Conservation (phyloP, 169 alveolate genomes). For the Plasmodium berghei region DNA sequence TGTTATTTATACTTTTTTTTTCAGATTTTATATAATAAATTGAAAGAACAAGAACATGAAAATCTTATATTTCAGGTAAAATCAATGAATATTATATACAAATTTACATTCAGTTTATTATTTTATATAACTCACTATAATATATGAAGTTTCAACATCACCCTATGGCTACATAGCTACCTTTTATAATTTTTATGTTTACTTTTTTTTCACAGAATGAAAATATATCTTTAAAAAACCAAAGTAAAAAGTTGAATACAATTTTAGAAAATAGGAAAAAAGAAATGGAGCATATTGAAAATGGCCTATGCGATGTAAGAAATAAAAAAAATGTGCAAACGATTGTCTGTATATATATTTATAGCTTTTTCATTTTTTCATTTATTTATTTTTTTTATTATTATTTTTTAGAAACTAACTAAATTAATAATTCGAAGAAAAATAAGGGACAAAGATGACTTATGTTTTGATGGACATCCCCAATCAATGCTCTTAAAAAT, state of each 20-base stretch:
- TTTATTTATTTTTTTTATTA: slow-evolving; percentile 1
- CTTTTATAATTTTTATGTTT: neutral
- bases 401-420: slow-evolving; percentile 25
- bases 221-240: slow-evolving; percentile 31
- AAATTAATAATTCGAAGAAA: slow-evolving; percentile 25
- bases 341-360: neutral
- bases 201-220: slow-evolving; percentile 23
- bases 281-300: slow-evolving; percentile 42
- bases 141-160: too few relatives aligned
- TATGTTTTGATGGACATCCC: slow-evolving; percentile 67
- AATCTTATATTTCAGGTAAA: slow-evolving; percentile 33
- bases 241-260: slow-evolving; percentile 10
- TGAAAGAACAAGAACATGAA: slow-evolving; percentile 52
- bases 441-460: slow-evolving; percentile 41
- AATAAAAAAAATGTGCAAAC: too few relatives aligned
- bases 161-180: too few relatives aligned
- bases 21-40: slow-evolving; percentile 45
- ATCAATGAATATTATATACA: neutral
- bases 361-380: too few relatives aligned
- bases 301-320: slow-evolving; percentile 16
- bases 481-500: slow-evolving; percentile 39
- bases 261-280: slow-evolving; percentile 14
- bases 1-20: neutral
- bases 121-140: too few relatives aligned
- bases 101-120: neutral